Evolutionary conservation across 169 alveolate species (phyloP), one percentile per base, ranked within the genome.

Genomic region (Eimeria mitis): DNA sequence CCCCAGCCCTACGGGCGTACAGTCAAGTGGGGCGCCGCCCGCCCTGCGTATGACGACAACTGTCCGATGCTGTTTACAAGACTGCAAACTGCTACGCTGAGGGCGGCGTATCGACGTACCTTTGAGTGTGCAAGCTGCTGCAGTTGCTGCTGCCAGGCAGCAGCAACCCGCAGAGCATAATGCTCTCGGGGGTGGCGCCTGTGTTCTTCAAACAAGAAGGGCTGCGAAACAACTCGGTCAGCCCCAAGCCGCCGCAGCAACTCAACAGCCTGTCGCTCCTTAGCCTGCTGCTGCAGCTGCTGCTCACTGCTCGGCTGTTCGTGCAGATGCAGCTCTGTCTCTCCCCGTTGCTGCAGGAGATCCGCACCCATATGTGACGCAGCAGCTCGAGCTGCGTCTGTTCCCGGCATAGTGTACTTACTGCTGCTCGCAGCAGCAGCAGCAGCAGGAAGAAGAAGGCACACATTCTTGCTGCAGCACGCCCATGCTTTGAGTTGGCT

Each of bases 381-480:
- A 21, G 65, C 92, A 37, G 28, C 92, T 63, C 13, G 61, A 59
- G 83, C 61, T 14, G n/a, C 92, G 5, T 28, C 47, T 19, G 83
- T 52, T 23, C 88, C 65, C 2, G 68, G 88, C 88, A 78, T 11
- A 28, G 70, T 47, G 65, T 47, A 28, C 47, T 31, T 78, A 44
- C 88, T 21, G n/a, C 65, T 52, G 47, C n/a, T 78, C 11, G 56
- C 34, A 21, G 78, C 63, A 21, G 88, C 91, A 56, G 63, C 84
- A 31, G n/a, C 75, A 49, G 78, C 71, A 40, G 95, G 95, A 34
- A 89, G 79, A 21, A 91, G 31, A 8, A 91, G 65, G 28, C 79
- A 92, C 65, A 92, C 96, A 52, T 92, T 92, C 34, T 92, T 92
- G 94, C 96, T 92, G 94, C 96, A 92, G 76, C 89, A 47, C 21